Base-by-base conservation (phyloP, 208 protist genomes). In the Leishmania guyanensis region DNA sequence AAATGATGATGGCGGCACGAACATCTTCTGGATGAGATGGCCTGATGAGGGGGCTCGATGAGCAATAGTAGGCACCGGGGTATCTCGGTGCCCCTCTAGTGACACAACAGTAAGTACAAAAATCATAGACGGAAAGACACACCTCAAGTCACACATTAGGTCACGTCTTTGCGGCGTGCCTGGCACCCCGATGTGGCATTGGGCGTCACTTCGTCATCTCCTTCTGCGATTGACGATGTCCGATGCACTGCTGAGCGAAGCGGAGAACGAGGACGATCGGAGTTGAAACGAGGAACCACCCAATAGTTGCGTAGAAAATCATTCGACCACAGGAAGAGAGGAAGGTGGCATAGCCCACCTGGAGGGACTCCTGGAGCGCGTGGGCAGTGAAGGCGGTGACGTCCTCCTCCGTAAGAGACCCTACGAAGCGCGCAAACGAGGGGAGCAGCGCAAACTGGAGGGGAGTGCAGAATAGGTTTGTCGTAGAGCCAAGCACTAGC, bases 391-490 rank as follows among this genome's bases (percentile, higher is more conserved):
- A 93, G 20, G 75, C 12, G 0, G 80, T 54, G 0, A 83, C 77
- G 62, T 90, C 82, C 33, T 33, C 50, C n/a, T 77, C 60, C 43
- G 66, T 0, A 8, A 91, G 51, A 0, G 50, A 8, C 14, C 78
- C 79, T 54, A 58, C 46, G 9, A 82, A 36, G 14, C 77, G 70
- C 17, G 86, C 84, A 66, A 93, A 86, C 8, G 72, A 75, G 0
- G 89, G 88, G 1, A 95, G 83, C 22, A 90, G 48, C 22, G 85
- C 54, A 39, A 95, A 54, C 62, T 95, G 84, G 9, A 93, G 65
- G 5, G 91, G 91, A 0, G 88, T 88, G 75, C 83, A 84, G 62
- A 92, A 72, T 10, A 92, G 60, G 79, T 92, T 92, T 43, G 88
- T 71, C 0, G 81, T 77, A 6, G 84, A 87, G n/a, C 83, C 82